These are phyloP conservation scores for Chaetomiaceae sp. DNA, from an alignment of 2,329 filamentous ascomycete species.

Conservation along the genomic window DNA sequence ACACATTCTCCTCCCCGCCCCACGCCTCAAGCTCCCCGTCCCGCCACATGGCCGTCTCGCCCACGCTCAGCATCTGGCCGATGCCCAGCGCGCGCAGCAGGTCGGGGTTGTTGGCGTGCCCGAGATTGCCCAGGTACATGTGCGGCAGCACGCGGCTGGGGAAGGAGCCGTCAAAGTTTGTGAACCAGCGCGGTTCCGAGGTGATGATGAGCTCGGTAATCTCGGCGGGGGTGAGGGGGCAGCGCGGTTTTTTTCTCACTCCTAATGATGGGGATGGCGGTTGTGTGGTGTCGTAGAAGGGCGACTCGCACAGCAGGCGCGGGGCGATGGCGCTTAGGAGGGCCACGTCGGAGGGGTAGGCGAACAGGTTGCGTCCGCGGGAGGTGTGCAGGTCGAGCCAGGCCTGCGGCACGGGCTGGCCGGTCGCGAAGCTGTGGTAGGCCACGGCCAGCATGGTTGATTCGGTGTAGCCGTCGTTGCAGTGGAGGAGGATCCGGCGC, in stretches of 20 bases:
- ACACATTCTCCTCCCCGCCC: constrained; percentile 67
- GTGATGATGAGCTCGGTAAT: too few species aligned
- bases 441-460: constrained; percentile 83
- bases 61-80: constrained; percentile 82
- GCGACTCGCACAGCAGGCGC: constrained; percentile 69
- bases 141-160: constrained; percentile 87
- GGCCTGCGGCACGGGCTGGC: constrained; percentile 72
- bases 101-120: constrained; percentile 89
- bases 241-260: too few species aligned
- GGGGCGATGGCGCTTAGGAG: constrained; percentile 73
- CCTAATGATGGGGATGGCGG: too few species aligned
- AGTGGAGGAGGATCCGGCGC: constrained; percentile 81
- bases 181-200: constrained; percentile 71
- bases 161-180: constrained; percentile 80
- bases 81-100: constrained; percentile 78
- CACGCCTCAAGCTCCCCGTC: constrained; percentile 66
- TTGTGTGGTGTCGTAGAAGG: constrained; percentile 41
- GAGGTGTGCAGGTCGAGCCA: constrained; percentile 82
- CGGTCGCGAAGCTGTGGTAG: constrained; percentile 90
- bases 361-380: constrained; percentile 89
- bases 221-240: too few species aligned
- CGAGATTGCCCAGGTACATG: constrained; percentile 92
- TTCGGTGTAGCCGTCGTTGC: constrained; percentile 93
- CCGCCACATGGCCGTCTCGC: constrained; percentile 80
- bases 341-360: constrained; percentile 84